Conservation (phyloP, 1,284 basidiomycete genomes). For the Melampsora larici-populina region DNA sequence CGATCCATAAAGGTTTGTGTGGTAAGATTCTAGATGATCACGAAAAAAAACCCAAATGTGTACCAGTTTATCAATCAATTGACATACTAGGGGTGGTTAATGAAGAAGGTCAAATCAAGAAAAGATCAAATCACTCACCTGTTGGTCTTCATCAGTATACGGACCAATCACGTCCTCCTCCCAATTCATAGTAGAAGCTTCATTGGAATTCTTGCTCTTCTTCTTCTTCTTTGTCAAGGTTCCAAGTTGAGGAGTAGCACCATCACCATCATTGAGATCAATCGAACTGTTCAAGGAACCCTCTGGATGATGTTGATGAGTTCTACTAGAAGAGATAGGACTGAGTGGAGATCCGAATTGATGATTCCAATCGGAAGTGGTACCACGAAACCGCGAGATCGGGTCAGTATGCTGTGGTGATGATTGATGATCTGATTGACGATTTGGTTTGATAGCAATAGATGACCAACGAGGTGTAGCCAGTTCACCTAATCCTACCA, state of each 20-base stretch:
- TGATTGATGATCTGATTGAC: neutral
- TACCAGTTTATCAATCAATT: neutral
- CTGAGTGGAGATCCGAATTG: no score
- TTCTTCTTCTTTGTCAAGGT: neutral
- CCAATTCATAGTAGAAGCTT: neutral
- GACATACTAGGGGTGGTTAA: neutral
- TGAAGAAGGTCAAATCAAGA: no score
- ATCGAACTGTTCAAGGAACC: neutral
- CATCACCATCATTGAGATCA: neutral
- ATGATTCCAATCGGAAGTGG: no score
- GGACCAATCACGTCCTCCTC: neutral
- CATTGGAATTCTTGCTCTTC: neutral
- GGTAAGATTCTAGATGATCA: neutral
- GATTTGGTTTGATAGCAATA: neutral
- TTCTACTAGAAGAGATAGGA: no score
- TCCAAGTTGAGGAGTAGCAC: no score
- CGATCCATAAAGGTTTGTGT: no score
- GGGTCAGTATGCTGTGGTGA: no score
- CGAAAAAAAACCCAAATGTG: neutral
- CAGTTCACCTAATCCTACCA: slow-evolving; percentile 32
- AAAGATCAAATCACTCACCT: neutral
- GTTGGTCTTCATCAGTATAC: neutral
- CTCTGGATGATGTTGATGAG: no score
- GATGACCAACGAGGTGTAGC: slow-evolving; percentile 14
- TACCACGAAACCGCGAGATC: no score